Conservation (phyloP, 495 filamentous ascomycete species). For the Aspergillus homomorphus region DNA sequence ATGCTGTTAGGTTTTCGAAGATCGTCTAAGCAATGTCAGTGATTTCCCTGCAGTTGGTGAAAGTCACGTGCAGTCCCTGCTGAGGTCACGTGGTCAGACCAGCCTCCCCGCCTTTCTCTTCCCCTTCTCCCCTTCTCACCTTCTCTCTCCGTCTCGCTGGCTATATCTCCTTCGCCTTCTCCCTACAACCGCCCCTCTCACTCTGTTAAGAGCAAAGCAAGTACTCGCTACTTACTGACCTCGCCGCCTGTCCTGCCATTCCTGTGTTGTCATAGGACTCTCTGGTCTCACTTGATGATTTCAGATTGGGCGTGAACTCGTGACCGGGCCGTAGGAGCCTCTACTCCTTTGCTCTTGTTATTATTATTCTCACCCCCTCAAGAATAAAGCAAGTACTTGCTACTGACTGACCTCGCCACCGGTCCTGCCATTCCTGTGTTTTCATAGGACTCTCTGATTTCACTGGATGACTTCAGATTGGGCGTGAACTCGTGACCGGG, state of each 20-base stretch:
- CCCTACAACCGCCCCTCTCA: too few relatives aligned
- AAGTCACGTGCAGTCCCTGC: too few relatives aligned
- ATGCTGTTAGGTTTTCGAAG: too few relatives aligned
- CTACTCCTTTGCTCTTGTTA: constrained; percentile 13
- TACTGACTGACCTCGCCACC: constrained; percentile 10
- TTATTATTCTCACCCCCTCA: too few relatives aligned
- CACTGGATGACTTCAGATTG: constrained; percentile 21
- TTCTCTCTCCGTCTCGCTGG: too few relatives aligned
- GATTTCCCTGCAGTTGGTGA: too few relatives aligned
- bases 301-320: constrained; percentile 20
- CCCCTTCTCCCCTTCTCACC: too few relatives aligned
- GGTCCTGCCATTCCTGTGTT: constrained; percentile 17
- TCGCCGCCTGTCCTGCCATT: constrained; percentile 15
- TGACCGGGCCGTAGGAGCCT: constrained; percentile 18
- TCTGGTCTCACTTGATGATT: constrained; percentile 19
- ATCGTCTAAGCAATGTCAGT: too few relatives aligned
- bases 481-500: constrained; percentile 19
- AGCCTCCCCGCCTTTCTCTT: too few relatives aligned
- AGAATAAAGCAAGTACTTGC: constrained; percentile 12
- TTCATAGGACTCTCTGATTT: constrained; percentile 18
- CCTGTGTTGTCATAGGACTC: constrained; percentile 19
- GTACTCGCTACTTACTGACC: constrained; percentile 10
- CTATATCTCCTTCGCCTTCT: too few relatives aligned
- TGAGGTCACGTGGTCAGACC: too few relatives aligned
- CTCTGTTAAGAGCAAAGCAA: too few relatives aligned